Base-by-base conservation (phyloP, 2,329 filamentous ascomycete genomes). In the Aspergillus brasiliensis region DNA sequence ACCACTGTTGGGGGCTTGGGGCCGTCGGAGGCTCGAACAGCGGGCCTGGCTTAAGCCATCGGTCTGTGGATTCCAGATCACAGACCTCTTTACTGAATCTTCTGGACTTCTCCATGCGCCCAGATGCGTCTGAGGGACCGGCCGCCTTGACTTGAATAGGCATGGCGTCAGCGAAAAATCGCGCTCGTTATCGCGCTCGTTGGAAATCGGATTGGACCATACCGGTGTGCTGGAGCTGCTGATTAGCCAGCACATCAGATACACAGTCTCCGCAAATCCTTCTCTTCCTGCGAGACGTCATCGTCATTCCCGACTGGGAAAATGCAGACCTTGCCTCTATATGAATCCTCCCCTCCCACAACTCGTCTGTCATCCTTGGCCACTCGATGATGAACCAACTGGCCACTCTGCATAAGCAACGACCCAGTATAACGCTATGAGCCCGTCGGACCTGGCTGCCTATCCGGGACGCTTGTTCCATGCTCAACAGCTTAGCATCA, bases 231-330 rank as follows among this genome's bases (percentile, higher is more conserved):
- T 17, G 15, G 5, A 5, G 27, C 23, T 49, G 46, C 46, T 31
- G 46, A 49, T 49, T 31, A 31, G 46, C 46, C 46, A 28, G n/a
- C 46, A 44, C 37, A 25, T 40, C 21, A 15, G 21, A 40, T 7
- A 27, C 37, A 21, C 13, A 8, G 11, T n/a, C 17, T n/a, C 34
- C 19, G 13, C 37, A 27, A 28, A 54, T 42, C 25, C 51, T 54
- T 37, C 28, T 34, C 23, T 17, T 25, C 51, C 19, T 31, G 19
- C 23, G 7, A 42, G 31, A 46, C 52, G 52, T 55, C 19, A 44
- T 13, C 27, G 52, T 25, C 52, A 46, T 55, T 55, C 52, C 52
- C 40, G 40, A 55, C 25, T 46, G 23, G 52, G 52, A 46, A 55
- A 46, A 55, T 55, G 52, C 52, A 55, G 19, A 5, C 8, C 17